Conservation (phyloP, 2,329 filamentous ascomycete species). For the Calonectria crousiana region DNA sequence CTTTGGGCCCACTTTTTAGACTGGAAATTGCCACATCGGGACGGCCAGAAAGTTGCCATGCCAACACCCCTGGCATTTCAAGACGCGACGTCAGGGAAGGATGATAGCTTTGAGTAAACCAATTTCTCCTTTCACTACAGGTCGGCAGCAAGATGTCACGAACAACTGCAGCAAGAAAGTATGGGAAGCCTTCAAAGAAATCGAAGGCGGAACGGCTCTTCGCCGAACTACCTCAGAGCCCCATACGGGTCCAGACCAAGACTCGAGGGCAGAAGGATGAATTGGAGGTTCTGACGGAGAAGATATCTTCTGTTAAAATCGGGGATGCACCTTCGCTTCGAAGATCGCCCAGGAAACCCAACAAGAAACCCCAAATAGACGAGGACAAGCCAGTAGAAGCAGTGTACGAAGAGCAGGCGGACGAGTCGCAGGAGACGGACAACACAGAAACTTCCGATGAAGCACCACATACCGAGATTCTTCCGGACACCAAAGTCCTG, state of each 20-base stretch:
- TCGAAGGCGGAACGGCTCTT: conserved; percentile 63
- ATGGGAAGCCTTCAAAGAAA: conserved; percentile 63
- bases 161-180: conserved; percentile 58
- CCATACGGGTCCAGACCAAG: conserved; percentile 50
- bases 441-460: not conserved
- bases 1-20: not conserved
- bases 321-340: conserved; percentile 31
- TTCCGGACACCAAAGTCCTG: not conserved
- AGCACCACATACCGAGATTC: conserved; percentile 1
- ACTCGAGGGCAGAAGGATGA: conserved; percentile 35
- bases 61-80: conserved; percentile 6
- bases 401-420: not conserved
- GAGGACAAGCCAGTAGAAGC: conserved; percentile 29
- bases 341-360: conserved; percentile 31
- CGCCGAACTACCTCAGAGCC: conserved; percentile 64
- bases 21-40: conserved; percentile 8
- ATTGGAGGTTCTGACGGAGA: conserved; percentile 50
- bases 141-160: conserved; percentile 57
- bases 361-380: conserved; percentile 11
- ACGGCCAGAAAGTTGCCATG: not conserved
- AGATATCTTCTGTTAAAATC: conserved; percentile 49
- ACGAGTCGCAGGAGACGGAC: not conserved
- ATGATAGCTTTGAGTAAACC: not conserved
- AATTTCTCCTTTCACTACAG: not conserved
- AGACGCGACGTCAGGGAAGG: not conserved